phyloP scores from a whole-genome alignment of 768 basidiomycete genomes.

The Tulasnella sp. region DNA sequence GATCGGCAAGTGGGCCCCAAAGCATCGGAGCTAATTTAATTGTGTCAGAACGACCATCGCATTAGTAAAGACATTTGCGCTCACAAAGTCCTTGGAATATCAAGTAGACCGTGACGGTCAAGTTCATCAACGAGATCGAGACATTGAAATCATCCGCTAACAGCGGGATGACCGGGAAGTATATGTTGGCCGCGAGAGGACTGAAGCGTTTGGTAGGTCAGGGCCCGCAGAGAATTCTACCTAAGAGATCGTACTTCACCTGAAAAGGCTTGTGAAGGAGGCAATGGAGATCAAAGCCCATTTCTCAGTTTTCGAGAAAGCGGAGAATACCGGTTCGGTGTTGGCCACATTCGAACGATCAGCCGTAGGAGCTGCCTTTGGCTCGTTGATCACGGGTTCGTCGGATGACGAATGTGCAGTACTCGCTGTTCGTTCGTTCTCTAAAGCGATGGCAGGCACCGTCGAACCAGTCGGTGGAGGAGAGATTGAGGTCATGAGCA shows the following conservation, averaged over 20 bases:
- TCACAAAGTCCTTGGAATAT: slow-evolving; percentile 13
- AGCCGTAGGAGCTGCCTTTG: neutral
- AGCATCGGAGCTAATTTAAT: slow-evolving; percentile 20
- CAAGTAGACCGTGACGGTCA: slow-evolving; percentile 25
- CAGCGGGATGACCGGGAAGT: slow-evolving; percentile 25
- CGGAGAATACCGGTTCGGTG: neutral
- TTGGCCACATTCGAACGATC: neutral
- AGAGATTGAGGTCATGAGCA: neutral
- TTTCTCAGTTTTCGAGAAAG: slow-evolving; percentile 12
- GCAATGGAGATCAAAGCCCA: slow-evolving; percentile 11
- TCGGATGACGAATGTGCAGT: neutral
- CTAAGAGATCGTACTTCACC: neutral
- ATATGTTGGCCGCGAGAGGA: slow-evolving; percentile 24
- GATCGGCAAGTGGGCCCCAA: slow-evolving; percentile 21
- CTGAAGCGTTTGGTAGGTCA: neutral
- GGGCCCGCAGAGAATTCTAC: neutral
- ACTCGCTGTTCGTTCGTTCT: neutral
- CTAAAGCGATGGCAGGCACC: neutral
- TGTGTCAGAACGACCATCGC: neutral
- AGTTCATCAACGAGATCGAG: slow-evolving; percentile 21
- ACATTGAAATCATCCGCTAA: slow-evolving; percentile 21
- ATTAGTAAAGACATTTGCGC: neutral
- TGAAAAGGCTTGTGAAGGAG: slow-evolving; percentile 2
- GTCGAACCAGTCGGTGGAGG: neutral
- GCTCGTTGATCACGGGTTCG: neutral